Evolutionary conservation across 805 yeast genomes (phyloP).

Genomic region (Metschnikowia chrysomelidarum): DNA sequence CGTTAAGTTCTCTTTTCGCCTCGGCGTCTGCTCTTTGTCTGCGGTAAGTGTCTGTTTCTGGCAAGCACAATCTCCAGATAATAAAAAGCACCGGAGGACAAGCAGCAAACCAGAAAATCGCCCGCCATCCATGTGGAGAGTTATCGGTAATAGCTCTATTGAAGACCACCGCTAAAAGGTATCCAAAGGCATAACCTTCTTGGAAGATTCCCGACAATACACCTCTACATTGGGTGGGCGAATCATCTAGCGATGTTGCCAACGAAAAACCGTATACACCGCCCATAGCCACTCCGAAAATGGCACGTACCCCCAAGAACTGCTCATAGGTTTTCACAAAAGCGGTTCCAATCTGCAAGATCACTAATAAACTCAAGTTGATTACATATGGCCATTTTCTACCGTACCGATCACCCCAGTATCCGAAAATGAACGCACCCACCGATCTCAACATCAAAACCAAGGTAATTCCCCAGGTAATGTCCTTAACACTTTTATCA

Average conservation of each 20-base stretch:
- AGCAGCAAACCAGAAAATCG: slow-evolving; percentile 69
- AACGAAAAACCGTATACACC: slow-evolving; percentile 66
- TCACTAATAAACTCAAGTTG: slow-evolving; percentile 46
- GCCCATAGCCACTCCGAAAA: slow-evolving; percentile 70
- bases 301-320: slow-evolving; percentile 60
- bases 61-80: slow-evolving; percentile 51
- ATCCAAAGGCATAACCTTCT: slow-evolving; percentile 79
- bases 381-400: slow-evolving; percentile 56
- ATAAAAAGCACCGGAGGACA: slow-evolving; percentile 62
- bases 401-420: slow-evolving; percentile 58
- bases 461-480: slow-evolving; percentile 70
- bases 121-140: slow-evolving; percentile 58
- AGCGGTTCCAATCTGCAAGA: slow-evolving; percentile 62
- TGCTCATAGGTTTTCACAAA: slow-evolving; percentile 55
- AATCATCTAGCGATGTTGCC: slow-evolving; percentile 66
- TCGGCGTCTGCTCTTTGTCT: slow-evolving; percentile 17
- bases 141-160: slow-evolving; percentile 53
- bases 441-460: slow-evolving; percentile 68
- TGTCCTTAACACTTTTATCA: slow-evolving; percentile 45
- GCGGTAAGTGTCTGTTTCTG: slow-evolving; percentile 60
- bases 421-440: slow-evolving; percentile 63
- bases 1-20: slow-evolving; percentile 11
- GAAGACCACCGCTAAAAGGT: slow-evolving; percentile 61
- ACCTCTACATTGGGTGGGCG: slow-evolving; percentile 57
- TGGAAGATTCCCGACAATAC: slow-evolving; percentile 69